Evolutionary conservation across 2,329 filamentous ascomycete genomes (phyloP).

Genomic region (Ophidiomyces ophidiicola): DNA sequence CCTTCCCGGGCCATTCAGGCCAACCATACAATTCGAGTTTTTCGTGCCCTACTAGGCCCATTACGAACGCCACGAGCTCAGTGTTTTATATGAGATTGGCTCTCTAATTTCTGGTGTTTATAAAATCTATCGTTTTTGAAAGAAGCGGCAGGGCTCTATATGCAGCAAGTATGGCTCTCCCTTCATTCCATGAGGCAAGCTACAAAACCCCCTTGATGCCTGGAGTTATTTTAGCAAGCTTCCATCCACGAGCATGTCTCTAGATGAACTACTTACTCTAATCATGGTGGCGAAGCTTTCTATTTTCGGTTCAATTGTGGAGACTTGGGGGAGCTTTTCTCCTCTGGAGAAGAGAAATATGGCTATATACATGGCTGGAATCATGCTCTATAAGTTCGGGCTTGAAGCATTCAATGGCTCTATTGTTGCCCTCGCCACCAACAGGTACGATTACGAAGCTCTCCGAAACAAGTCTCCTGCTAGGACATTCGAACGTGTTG

Average conservation of each 20-base stretch:
- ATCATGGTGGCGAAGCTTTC: not conserved
- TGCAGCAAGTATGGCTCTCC: no score
- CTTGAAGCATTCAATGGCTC: constrained; percentile 8
- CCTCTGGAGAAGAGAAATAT: constrained; percentile 3
- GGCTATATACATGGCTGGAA: constrained; percentile 6
- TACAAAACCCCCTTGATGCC: not conserved
- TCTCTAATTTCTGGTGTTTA: no score
- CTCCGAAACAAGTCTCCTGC: not conserved
- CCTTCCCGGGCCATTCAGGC: no score
- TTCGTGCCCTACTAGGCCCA: no score
- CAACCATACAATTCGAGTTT: no score
- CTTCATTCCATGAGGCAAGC: not conserved
- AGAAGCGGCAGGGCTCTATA: no score
- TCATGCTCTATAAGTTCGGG: constrained; percentile 7
- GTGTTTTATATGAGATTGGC: no score
- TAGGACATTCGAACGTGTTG: constrained; percentile 7
- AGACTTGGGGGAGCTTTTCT: constrained; percentile 4
- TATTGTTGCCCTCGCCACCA: constrained; percentile 6
- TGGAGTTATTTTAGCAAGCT: not conserved
- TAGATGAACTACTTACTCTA: no score
- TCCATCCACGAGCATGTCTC: not conserved
- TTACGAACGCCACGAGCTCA: no score
- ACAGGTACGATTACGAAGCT: constrained; percentile 7
- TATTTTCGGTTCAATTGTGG: constrained; percentile 1
- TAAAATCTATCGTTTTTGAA: no score